Evolutionary conservation across 257 asterid species (phyloP).

Genomic region (Apocynum venetum): DNA sequence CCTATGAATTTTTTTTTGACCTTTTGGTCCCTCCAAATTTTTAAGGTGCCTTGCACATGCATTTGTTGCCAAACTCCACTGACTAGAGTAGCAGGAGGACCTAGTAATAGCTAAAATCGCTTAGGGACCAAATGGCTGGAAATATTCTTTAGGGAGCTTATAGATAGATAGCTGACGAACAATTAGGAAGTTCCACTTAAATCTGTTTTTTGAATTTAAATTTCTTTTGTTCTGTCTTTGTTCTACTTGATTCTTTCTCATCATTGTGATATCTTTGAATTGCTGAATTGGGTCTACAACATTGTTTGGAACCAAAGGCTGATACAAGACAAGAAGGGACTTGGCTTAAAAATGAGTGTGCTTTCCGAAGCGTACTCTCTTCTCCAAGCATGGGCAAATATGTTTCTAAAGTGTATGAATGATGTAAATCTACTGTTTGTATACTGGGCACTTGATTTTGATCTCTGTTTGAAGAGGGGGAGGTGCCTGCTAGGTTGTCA

Average conservation of each 20-base stretch:
- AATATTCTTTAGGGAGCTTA: not conserved
- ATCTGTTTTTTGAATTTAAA: not conserved
- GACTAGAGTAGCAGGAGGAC: no score
- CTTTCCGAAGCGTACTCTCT: not conserved
- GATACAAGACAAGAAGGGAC: not conserved
- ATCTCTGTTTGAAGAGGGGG: not conserved
- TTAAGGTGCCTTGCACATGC: not conserved
- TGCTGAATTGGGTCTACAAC: not conserved
- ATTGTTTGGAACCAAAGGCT: not conserved
- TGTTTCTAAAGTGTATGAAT: not conserved
- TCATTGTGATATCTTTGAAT: not conserved
- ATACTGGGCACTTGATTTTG: no score
- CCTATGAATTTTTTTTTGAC: not conserved
- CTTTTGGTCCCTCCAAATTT: not conserved
- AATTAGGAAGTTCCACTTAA: not conserved
- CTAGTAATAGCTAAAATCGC: no score
- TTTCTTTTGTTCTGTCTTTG: not conserved
- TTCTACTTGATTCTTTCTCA: not conserved
- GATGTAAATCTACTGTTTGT: not conserved
- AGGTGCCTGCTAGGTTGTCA: not conserved
- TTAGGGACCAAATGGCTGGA: not conserved
- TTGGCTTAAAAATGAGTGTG: not conserved
- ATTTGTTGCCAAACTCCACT: no score
- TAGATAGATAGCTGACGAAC: not conserved
- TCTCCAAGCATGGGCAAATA: not conserved